Conservation (phyloP, 495 filamentous ascomycete genomes). For the Xylaria telfairii region DNA sequence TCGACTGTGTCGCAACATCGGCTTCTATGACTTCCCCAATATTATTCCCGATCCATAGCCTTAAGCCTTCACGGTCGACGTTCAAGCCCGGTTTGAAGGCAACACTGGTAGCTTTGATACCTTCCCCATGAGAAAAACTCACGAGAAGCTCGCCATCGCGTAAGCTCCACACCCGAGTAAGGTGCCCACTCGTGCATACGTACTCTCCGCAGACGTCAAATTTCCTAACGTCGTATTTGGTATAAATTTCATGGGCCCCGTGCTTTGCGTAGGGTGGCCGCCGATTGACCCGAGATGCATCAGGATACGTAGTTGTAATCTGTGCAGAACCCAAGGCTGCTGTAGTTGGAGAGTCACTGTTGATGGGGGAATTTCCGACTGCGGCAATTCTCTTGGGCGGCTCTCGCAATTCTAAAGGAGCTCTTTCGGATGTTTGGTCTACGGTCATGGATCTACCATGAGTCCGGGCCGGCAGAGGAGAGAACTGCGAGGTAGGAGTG, state of each 20-base stretch:
- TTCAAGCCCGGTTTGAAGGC: slow-evolving; percentile 81
- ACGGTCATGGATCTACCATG: slow-evolving; percentile 60
- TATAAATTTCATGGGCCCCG: slow-evolving; percentile 75
- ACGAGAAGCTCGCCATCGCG: slow-evolving; percentile 79
- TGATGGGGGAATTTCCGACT: slow-evolving; percentile 9
- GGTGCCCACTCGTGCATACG: slow-evolving; percentile 81
- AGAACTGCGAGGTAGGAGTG: slow-evolving; percentile 53
- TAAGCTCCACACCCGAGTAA: slow-evolving; percentile 87
- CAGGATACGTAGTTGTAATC: slow-evolving; percentile 66
- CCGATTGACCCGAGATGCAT: slow-evolving; percentile 83
- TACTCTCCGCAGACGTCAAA: slow-evolving; percentile 88
- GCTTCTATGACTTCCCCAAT: slow-evolving; percentile 87
- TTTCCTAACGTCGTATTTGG: slow-evolving; percentile 81
- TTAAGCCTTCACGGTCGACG: slow-evolving; percentile 77
- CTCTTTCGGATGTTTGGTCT: slow-evolving; percentile 46
- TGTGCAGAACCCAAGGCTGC: slow-evolving; percentile 24
- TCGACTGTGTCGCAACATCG: slow-evolving; percentile 72
- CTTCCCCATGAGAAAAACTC: slow-evolving; percentile 81
- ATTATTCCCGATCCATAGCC: slow-evolving; percentile 91
- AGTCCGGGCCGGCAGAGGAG: slow-evolving; percentile 44
- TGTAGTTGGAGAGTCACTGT: neutral
- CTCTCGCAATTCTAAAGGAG: slow-evolving; percentile 43
- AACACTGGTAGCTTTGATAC: slow-evolving; percentile 75
- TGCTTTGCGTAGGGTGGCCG: slow-evolving; percentile 76
- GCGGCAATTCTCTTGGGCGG: slow-evolving; percentile 34